phyloP scores from a whole-genome alignment of 1,284 basidiomycete species.

The Puccinia coronata region DNA sequence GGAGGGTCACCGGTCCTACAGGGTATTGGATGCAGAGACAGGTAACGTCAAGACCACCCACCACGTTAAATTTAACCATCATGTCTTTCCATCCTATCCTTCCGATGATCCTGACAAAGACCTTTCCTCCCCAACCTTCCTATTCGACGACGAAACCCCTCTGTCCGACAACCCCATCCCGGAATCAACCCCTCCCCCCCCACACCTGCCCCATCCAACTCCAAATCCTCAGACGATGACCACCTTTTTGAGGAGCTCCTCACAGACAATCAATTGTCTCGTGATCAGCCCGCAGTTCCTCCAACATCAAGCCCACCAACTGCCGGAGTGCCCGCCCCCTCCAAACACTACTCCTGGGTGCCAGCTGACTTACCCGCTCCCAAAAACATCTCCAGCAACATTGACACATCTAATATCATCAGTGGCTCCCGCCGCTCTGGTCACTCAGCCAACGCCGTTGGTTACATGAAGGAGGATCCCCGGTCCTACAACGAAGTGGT shows the following conservation, averaged over 20 bases:
- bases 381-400: neutral
- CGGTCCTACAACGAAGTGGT: neutral
- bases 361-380: neutral
- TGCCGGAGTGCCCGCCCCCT: neutral
- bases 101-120: neutral
- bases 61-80: too few species aligned
- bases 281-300: neutral
- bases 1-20: too few species aligned
- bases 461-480: too few species aligned
- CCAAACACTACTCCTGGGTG: slow-evolving; percentile 4
- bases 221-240: neutral
- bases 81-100: too few species aligned
- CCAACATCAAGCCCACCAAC: neutral
- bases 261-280: neutral
- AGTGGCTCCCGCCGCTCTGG: neutral
- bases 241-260: neutral
- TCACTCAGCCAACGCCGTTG: too few species aligned
- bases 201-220: neutral
- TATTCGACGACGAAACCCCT: neutral
- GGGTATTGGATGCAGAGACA: too few species aligned
- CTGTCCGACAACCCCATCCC: neutral
- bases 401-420: neutral
- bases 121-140: neutral
- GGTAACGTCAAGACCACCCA: too few species aligned
- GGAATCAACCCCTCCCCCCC: neutral